Base-by-base conservation (phyloP, 495 filamentous ascomycete species). In the Hypoxylon crocopeplum region DNA sequence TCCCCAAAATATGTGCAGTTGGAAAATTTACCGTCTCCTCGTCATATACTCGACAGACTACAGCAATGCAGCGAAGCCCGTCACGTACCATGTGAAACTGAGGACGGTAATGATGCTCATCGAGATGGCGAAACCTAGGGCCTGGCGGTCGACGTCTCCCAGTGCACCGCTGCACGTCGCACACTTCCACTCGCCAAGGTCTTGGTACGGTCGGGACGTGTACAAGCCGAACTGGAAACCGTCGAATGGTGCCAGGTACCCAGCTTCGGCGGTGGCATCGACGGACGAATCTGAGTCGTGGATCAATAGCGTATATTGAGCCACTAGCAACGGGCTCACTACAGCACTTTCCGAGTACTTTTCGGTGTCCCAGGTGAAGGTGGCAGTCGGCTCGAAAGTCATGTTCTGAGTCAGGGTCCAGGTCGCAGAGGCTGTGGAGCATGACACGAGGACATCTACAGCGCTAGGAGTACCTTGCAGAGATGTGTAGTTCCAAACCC, bases 401-500 rank as follows among this genome's bases (percentile, higher is more conserved):
- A 81, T 81, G 70, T 81, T 81, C 39, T 78, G 74, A 1, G 78
- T 80, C n/a, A 81, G 66, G 6, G 78, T 81, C 73, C 74, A 80
- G 1, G 78, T 79, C 34, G 64, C 67, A 32, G 69, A 57, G 10
- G 68, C 75, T 17, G 55, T 52, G 30, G 84, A 85, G 84, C 90
- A 95, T 19, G 84, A 87, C 8, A 94, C 89, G 24, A 94, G 74
- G 3, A 97, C 83, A 62, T 98, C 89, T 62, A 98, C 75, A 24
- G 84, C 87, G 2, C 84, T 85, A 0, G 94, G 94, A 0, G 85
- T 88, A 13, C 86, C 86, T 22, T 82, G 82, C 32, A 98, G 77
- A 37, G 88, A 91, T 1, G 94, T 98, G 77, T 97, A 98, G 74
- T 97, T 97, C 93, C 93, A 98, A 0, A 77, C 86, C 72, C 93